Evolutionary conservation across 768 basidiomycete species (phyloP).

Genomic region (Pleurotus tuoliensis): DNA sequence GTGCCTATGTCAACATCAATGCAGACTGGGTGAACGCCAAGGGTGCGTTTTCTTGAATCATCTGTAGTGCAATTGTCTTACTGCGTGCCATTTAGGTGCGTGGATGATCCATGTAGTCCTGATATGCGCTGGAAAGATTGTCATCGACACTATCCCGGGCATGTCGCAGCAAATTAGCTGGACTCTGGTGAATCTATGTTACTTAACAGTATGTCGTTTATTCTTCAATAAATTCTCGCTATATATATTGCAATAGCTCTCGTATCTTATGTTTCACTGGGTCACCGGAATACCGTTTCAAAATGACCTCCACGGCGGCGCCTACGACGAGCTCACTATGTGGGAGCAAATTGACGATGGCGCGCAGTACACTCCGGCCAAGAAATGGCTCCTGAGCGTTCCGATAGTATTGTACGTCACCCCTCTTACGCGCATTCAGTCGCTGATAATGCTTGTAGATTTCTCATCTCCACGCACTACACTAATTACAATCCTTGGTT

Average conservation of each 20-base stretch:
- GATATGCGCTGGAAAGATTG: conserved; percentile 84
- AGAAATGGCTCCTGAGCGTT: conserved; percentile 92
- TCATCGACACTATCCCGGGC: conserved; percentile 91
- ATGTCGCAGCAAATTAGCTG: conserved; percentile 94
- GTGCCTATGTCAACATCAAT: conserved; percentile 80
- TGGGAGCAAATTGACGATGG: conserved; percentile 99
- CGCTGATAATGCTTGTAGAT: conserved; percentile 44
- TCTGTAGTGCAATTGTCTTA: background rate
- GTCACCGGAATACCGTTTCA: conserved; percentile 97
- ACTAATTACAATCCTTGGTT: conserved; percentile 94
- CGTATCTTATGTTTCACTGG: conserved; percentile 98
- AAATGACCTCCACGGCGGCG: conserved; percentile 81
- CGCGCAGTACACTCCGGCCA: conserved; percentile 96
- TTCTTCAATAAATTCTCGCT: background rate
- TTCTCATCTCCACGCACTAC: conserved; percentile 96
- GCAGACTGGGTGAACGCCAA: conserved; percentile 94
- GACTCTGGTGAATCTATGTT: conserved; percentile 89
- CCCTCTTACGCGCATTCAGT: background rate
- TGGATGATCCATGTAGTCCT: conserved; percentile 98
- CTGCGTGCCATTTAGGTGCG: conserved; percentile 58
- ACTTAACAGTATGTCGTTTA: conserved; percentile 72
- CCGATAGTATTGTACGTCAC: conserved; percentile 81
- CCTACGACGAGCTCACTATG: conserved; percentile 94
- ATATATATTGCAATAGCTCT: conserved; percentile 48
- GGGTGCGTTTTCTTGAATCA: conserved; percentile 41